phyloP scores from a whole-genome alignment of 352 stramenopile genomes.

The Globisporangium nagaii region DNA sequence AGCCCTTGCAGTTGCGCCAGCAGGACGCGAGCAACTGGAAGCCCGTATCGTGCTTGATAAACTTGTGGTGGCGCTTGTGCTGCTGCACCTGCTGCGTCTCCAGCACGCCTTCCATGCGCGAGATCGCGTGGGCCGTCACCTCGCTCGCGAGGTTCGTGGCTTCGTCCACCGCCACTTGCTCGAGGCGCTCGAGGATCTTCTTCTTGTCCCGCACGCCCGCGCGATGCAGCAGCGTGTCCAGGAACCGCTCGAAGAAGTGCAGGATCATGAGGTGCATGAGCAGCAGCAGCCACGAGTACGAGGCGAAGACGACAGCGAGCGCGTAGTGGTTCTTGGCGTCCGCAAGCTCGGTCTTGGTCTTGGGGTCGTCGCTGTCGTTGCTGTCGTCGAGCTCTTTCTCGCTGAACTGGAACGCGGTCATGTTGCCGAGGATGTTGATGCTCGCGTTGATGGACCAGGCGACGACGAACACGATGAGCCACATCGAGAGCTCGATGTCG shows the following conservation, averaged over 20 bases:
- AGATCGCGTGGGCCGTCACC: conserved; percentile 18
- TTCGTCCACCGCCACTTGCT: conserved; percentile 18
- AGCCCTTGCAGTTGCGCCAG: background rate
- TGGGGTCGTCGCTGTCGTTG: background rate
- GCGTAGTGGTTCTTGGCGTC: conserved; percentile 2
- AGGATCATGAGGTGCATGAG: conserved; percentile 1
- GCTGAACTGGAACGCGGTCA: conserved; percentile 7
- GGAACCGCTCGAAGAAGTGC: background rate
- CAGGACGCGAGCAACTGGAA: conserved; percentile 15
- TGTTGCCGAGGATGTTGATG: conserved; percentile 11
- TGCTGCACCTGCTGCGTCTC: conserved; percentile 8
- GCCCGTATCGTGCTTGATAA: conserved; percentile 13
- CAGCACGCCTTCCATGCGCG: conserved; percentile 23
- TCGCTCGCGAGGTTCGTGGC: conserved; percentile 16
- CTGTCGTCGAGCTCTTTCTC: conserved; percentile 10
- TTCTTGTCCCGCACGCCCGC: background rate
- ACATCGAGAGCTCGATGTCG: conserved; percentile 63
- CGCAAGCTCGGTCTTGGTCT: background rate
- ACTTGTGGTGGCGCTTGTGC: background rate
- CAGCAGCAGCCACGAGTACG: conserved; percentile 6
- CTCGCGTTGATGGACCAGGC: conserved; percentile 35
- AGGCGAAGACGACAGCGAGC: conserved; percentile 2
- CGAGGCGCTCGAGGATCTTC: conserved; percentile 12
- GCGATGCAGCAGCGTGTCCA: conserved; percentile 1
- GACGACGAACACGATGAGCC: conserved; percentile 42